Conservation (phyloP, 805 yeast genomes). For the Saccharomycopsis sp. region DNA sequence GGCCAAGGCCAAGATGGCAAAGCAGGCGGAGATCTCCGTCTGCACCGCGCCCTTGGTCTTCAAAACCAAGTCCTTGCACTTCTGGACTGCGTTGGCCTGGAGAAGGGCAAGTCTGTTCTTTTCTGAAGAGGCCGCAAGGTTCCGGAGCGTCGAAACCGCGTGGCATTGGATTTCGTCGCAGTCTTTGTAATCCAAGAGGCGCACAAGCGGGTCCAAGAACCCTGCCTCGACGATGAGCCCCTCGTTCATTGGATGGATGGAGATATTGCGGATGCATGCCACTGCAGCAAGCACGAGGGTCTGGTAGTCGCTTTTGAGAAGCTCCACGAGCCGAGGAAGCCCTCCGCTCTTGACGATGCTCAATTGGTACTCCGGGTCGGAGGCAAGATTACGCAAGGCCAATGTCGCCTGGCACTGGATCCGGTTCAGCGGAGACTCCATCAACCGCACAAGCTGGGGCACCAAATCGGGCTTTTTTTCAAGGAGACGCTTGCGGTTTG, state of each 20-base stretch:
- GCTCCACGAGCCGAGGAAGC: constrained; percentile 82
- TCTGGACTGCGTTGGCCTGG: constrained; percentile 92
- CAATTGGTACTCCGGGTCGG: constrained; percentile 91
- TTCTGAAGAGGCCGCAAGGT: constrained; percentile 93
- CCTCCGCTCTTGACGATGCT: constrained; percentile 97
- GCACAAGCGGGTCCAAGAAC: constrained; percentile 83
- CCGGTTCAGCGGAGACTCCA: constrained; percentile 90
- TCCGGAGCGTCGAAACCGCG: constrained; percentile 92
- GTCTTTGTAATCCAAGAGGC: constrained; percentile 73
- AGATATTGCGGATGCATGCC: constrained; percentile 95
- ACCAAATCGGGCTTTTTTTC: constrained; percentile 92
- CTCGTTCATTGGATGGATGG: constrained; percentile 95
- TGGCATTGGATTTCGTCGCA: constrained; percentile 98
- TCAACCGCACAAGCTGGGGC: constrained; percentile 74
- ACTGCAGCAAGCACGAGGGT: constrained; percentile 94
- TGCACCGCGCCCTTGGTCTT: constrained; percentile 88
- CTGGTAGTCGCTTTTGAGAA: constrained; percentile 82
- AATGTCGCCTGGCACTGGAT: constrained; percentile 98
- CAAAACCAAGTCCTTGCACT: constrained; percentile 82
- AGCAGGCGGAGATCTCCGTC: constrained; percentile 93
- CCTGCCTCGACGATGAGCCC: constrained; percentile 96
- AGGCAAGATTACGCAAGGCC: constrained; percentile 91
- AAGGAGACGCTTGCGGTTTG: constrained; percentile 79
- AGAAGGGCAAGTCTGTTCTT: constrained; percentile 85
- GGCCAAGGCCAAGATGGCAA: constrained; percentile 93